Evolutionary conservation across 2,329 filamentous ascomycete species (phyloP).

Genomic region (Paraconiothyrium sp.): DNA sequence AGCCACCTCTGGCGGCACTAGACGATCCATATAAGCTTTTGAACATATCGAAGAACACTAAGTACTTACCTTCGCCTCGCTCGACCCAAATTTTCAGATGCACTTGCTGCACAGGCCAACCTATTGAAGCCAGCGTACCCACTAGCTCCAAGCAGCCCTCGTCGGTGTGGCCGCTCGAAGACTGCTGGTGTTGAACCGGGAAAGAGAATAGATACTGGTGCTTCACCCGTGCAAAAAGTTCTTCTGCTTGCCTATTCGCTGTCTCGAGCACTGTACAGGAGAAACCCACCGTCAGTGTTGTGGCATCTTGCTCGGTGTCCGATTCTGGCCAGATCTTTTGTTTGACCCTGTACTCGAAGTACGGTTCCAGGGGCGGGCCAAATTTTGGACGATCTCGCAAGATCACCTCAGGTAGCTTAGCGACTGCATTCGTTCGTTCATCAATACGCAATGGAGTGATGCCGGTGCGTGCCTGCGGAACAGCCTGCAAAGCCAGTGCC

Average conservation of each 20-base stretch:
- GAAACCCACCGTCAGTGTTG: conserved; percentile 19
- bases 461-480: no score
- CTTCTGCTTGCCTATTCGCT: conserved; percentile 31
- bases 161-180: conserved; percentile 20
- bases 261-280: conserved; percentile 20
- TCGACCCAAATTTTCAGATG: conserved; percentile 32
- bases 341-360: conserved; percentile 36
- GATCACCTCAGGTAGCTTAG: neutral
- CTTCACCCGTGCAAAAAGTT: conserved; percentile 15
- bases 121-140: conserved; percentile 20
- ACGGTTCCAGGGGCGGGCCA: conserved; percentile 21
- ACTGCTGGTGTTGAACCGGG: conserved; percentile 16
- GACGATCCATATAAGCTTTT: neutral
- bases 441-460: neutral
- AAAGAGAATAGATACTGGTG: conserved; percentile 18
- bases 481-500: neutral
- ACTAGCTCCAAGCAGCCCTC: conserved; percentile 21
- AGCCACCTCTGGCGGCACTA: conserved; percentile 19
- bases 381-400: neutral
- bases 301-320: conserved; percentile 10
- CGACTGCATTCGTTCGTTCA: neutral
- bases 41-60: neutral
- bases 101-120: conserved; percentile 21
- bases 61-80: conserved; percentile 15
- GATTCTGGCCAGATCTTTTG: conserved; percentile 26